phyloP scores from a whole-genome alignment of 441 rosid species.

The Pelargonium cotyledonis region DNA sequence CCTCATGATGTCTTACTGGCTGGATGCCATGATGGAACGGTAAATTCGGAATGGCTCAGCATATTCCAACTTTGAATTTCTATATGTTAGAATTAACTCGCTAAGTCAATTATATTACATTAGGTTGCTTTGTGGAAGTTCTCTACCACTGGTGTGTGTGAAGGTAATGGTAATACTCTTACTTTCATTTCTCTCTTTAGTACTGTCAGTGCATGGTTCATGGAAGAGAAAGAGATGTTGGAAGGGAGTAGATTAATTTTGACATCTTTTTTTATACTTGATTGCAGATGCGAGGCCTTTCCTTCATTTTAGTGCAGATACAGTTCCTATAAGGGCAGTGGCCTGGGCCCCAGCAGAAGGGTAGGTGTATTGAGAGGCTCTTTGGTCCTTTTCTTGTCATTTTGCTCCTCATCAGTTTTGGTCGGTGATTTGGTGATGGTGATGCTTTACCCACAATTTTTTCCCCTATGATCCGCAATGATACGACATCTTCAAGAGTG shows the following conservation, averaged over 20 bases:
- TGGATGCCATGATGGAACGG: conserved; percentile 97
- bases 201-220: neutral
- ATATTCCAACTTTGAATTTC: neutral
- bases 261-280: conserved; percentile 15
- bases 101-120: conserved; percentile 6
- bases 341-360: conserved; percentile 86
- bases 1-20: conserved; percentile 72
- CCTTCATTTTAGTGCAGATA: conserved; percentile 79
- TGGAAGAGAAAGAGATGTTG: neutral
- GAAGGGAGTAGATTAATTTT: neutral
- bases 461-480: no score
- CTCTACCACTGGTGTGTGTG: conserved; percentile 36
- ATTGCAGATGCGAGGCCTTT: conserved; percentile 82
- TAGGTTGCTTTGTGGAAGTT: conserved; percentile 98
- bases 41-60: conserved; percentile 18
- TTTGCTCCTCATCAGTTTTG: neutral
- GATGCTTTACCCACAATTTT: no score
- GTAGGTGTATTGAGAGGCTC: conserved; percentile 32
- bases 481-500: no score
- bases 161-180: conserved; percentile 37
- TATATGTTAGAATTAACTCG: conserved; percentile 10
- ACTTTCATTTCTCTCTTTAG: conserved; percentile 2
- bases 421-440: neutral
- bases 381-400: neutral
- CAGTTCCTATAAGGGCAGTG: conserved; percentile 70